Base-by-base conservation (phyloP, 257 asterid species). In the Oldenlandia corymbosa region DNA sequence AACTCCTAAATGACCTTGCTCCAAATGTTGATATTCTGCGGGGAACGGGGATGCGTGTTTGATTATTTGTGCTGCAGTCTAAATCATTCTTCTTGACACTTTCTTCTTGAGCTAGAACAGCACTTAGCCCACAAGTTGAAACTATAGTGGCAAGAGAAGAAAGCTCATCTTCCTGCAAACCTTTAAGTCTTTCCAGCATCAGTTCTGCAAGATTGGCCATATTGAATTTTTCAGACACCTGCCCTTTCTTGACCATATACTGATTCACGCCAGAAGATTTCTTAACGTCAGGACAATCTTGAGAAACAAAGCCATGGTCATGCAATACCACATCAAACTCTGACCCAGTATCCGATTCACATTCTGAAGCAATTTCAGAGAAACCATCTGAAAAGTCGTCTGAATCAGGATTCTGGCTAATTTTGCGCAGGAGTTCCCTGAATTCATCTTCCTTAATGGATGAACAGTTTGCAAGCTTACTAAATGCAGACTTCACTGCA, bases 141-240 rank as follows among this genome's bases (percentile, higher is more conserved):
- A 93, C 97, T 66, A 93, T 83, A 45, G 90, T 90, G n/a, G 99
- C 97, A 68, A 90, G 94, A 61, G 99, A 93, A 68, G 90, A 82
- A 74, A 93, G 96, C 69, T 87, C 95, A 12, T 87, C 87, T 74
- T 90, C 99, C 68, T 83, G 84, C 69, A 93, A 81, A 68, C 84
- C 64, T 67, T 77, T 78, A 66, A 93, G 88, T 68, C 99, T 83
- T 68, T 71, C 84, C 65, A 93, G 80, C 99, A 93, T 90, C 86
- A 82, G 75, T 47, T 84, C 87, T 5, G 72, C 91, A 41, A 87
- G 80, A 76, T 72, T 71, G 50, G 30, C 55, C 75, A 60, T 70
- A 53, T 57, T 77, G 49, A 71, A 81, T 73, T 80, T 82, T 55
- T 77, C 84, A 26, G 69, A 64, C 39, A 43, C 75, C 58, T 73